Evolutionary conservation across 2,329 filamentous ascomycete species (phyloP), one percentile per base, ranked within the genome.

Genomic region (Calonectria fujianensis): DNA sequence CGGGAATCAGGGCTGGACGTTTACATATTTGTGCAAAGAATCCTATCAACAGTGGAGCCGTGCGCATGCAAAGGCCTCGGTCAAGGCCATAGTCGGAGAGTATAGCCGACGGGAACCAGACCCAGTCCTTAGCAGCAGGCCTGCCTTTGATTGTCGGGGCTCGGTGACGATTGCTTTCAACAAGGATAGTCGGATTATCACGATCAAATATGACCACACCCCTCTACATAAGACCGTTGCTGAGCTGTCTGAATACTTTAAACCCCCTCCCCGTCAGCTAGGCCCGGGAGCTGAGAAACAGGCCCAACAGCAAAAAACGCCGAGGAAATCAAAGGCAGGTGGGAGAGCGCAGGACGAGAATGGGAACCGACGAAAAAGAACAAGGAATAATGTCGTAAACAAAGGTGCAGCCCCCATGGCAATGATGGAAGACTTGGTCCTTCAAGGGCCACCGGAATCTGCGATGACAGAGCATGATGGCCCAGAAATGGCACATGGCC

Each of bases 131-230:
- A 78, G 88, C 48, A 83, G 90, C 35, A 89, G 91, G 18, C 91
- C 91, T 67, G 90, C 90, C 0, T 92, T 91, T 76, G 90, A 92
- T 77, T 92, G 91, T 74, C 86, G 89, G 48, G 91, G 91, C 24
- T 84, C 85, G 0, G 81, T 92, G 24, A 85, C 82, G 3, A 85
- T 92, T 54, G 81, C 85, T 1, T 92, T 92, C 75, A 85, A 87
- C 9, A 88, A 87, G 70, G 85, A 84, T 31, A 86, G 83, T 37
- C 87, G 87, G 39, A 82, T 85, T 11, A 88, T 92, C 50, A 85
- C 87, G 14, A 84, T 92, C 69, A 89, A 89, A 72, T 91, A 92
- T 77, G 87, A 89, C 39, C 91, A 92, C 77, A 90, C 88, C 0
- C 88, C 88, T 4, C 79, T 92, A n/a, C 91, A 92, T 80, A 88